Evolutionary conservation across 768 basidiomycete species (phyloP).

Genomic region (Suillus subaureus): DNA sequence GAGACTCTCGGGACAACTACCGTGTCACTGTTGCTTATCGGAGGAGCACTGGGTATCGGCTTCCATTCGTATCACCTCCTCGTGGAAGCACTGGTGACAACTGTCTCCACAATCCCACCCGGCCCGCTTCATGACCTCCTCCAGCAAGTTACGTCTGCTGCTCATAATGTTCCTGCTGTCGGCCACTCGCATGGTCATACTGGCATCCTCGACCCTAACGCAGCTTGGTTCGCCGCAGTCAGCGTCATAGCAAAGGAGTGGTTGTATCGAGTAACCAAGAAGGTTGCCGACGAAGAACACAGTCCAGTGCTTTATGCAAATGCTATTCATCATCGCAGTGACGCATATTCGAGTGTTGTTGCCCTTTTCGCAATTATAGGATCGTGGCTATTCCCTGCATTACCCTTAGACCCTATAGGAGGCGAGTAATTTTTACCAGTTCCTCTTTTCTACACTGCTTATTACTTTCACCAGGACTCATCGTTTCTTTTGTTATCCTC

Average conservation of each 20-base stretch:
- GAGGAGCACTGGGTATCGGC: slow-evolving; percentile 82
- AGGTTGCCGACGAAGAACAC: slow-evolving; percentile 88
- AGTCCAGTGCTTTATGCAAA: slow-evolving; percentile 95
- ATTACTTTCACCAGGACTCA: slow-evolving; percentile 53
- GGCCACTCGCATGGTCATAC: slow-evolving; percentile 57
- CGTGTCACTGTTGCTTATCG: slow-evolving; percentile 84
- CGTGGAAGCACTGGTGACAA: slow-evolving; percentile 67
- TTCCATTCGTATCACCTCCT: slow-evolving; percentile 90
- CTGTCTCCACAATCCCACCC: slow-evolving; percentile 62
- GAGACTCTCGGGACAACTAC: slow-evolving; percentile 94
- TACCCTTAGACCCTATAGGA: slow-evolving; percentile 92
- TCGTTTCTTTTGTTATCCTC: slow-evolving; percentile 90
- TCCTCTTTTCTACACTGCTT: slow-evolving; percentile 4
- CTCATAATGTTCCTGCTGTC: slow-evolving; percentile 54
- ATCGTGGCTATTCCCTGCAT: slow-evolving; percentile 79
- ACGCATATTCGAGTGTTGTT: slow-evolving; percentile 91
- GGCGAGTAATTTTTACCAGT: slow-evolving; percentile 48
- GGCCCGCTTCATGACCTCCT: slow-evolving; percentile 69
- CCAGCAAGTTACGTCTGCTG: slow-evolving; percentile 53
- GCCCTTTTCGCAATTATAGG: slow-evolving; percentile 93
- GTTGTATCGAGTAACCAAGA: slow-evolving; percentile 86
- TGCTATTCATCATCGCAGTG: slow-evolving; percentile 96
- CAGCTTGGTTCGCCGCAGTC: slow-evolving; percentile 91
- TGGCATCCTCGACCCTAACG: slow-evolving; percentile 81
- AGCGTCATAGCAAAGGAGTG: slow-evolving; percentile 89